A percentile compares a stretch with the other conserved stretches of the same genome.
Conservation (phyloP, 176 grass and related monocot genomes). For the Triticum urartu region DNA sequence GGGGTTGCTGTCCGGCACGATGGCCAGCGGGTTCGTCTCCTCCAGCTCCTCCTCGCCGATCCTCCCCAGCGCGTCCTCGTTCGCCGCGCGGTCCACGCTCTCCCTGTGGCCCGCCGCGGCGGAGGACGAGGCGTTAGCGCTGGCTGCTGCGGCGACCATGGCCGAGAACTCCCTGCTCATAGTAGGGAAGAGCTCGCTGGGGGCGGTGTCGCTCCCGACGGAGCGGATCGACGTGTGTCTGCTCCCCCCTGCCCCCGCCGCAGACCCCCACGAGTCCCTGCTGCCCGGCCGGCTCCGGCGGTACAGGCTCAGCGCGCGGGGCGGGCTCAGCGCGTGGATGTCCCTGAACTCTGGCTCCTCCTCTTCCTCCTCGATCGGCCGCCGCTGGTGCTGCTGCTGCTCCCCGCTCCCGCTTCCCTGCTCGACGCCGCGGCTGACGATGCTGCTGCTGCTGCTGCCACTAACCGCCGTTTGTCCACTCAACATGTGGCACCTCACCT, state of each 20-base stretch:
- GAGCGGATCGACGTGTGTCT: conserved; percentile 62
- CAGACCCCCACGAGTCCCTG: conserved; percentile 49
- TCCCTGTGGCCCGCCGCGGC: not conserved
- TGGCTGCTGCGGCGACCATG: conserved; percentile 75
- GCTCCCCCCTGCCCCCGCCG: conserved; percentile 50
- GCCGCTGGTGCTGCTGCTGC: not conserved
- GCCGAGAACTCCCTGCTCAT: conserved; percentile 76
- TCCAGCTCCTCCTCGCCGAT: conserved; percentile 75
- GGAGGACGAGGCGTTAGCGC: conserved; percentile 29
- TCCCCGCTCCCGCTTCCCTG: not conserved
- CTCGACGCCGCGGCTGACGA: not conserved
- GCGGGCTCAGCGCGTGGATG: conserved; percentile 73
- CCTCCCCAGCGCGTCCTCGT: conserved; percentile 36
- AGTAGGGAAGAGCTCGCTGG: conserved; percentile 54
- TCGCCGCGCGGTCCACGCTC: not conserved
- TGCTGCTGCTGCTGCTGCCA: not conserved
- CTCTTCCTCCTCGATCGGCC: not conserved
- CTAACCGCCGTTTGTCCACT: conserved; percentile 38
- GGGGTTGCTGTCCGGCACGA: conserved; percentile 82
- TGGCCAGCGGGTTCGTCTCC: conserved; percentile 87
- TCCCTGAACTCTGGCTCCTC: conserved; percentile 76
- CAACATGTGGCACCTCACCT: conserved; percentile 52
- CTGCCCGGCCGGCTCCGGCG: conserved; percentile 28
- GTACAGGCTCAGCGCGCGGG: conserved; percentile 32
- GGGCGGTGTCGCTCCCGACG: conserved; percentile 59